Evolutionary conservation across 2,329 filamentous ascomycete species (phyloP).

Genomic region (Exophiala bonariae): DNA sequence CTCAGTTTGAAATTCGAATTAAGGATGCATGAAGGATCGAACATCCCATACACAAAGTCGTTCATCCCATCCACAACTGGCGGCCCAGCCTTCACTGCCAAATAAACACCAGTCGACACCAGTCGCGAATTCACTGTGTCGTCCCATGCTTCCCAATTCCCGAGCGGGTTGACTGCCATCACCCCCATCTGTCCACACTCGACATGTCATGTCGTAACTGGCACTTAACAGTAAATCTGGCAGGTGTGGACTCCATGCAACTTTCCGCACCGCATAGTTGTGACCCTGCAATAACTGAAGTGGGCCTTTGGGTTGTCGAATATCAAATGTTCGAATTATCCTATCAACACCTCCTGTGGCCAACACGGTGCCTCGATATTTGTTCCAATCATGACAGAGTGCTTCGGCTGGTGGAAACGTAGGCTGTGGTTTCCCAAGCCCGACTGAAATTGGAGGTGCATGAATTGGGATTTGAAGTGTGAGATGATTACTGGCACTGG

Average conservation of each 20-base stretch:
- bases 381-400: slow-evolving; percentile 98
- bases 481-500: slow-evolving; percentile 84
- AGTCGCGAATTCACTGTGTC: slow-evolving; percentile 93
- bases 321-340: slow-evolving; percentile 84
- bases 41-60: slow-evolving; percentile 90
- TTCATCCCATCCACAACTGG: slow-evolving; percentile 93
- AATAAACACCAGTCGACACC: slow-evolving; percentile 98
- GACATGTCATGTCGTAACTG: slow-evolving; percentile 97
- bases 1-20: no score
- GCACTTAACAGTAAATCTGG: slow-evolving; percentile 82
- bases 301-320: slow-evolving; percentile 74
- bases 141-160: slow-evolving; percentile 83
- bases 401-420: slow-evolving; percentile 71
- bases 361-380: slow-evolving; percentile 82
- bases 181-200: slow-evolving; percentile 86
- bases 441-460: slow-evolving; percentile 42
- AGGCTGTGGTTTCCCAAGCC: slow-evolving; percentile 30
- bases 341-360: slow-evolving; percentile 89
- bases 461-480: slow-evolving; percentile 82
- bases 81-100: slow-evolving; percentile 91
- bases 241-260: slow-evolving; percentile 94
- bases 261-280: slow-evolving; percentile 80
- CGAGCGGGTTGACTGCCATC: slow-evolving; percentile 39
- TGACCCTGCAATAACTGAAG: slow-evolving; percentile 76
- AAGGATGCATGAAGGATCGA: slow-evolving; percentile 57